phyloP scores from a whole-genome alignment of 371 early-diverging fungal species.

The Mucor velutinosus region DNA sequence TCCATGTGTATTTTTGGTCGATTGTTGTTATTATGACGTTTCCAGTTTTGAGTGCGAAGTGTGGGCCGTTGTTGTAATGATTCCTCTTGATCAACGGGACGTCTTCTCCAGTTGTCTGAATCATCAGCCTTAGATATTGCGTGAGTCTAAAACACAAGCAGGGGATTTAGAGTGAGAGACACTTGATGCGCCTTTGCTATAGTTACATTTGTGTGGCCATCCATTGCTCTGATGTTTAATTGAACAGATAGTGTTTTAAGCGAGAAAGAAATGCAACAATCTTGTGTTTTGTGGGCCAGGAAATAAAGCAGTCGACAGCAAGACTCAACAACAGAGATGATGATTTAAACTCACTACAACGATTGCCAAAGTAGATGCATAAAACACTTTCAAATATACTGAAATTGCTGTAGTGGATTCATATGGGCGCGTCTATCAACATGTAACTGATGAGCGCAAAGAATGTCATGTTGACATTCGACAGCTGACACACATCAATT shows the following conservation, averaged over 20 bases:
- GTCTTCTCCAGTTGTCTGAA: constrained; percentile 1
- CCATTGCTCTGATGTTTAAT: background rate
- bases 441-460: no score
- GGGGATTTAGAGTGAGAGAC: background rate
- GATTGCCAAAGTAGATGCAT: no score
- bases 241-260: no score
- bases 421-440: no score
- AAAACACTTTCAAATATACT: no score
- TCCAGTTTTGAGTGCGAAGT: background rate
- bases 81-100: background rate
- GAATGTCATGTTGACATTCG: no score
- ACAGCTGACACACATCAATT: no score
- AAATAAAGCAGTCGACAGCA: background rate
- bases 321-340: no score
- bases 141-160: background rate
- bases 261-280: background rate
- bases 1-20: background rate
- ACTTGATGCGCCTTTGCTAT: background rate
- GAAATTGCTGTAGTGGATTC: no score
- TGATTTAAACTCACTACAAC: no score
- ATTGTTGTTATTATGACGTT: background rate
- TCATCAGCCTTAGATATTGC: background rate
- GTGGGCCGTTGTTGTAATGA: background rate
- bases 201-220: background rate
- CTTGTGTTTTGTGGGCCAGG: background rate